Conservation (phyloP, 768 basidiomycete species). For the Mycena rosella region DNA sequence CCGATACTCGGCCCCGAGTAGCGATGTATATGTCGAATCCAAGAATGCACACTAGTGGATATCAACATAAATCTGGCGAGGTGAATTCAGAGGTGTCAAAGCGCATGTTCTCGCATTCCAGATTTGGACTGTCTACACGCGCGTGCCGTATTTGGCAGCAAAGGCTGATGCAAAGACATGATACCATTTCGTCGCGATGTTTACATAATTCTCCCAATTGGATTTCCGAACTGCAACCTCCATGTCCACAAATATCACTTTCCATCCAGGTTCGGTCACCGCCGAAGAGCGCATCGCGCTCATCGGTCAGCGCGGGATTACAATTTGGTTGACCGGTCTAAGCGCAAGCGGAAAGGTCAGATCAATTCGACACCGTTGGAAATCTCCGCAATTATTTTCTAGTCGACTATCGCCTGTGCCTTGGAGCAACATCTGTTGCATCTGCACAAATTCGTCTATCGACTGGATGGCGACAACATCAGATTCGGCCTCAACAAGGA, state of each 20-base stretch:
- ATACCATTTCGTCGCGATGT: conserved; percentile 18
- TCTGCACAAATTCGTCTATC: conserved; percentile 86
- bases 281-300: conserved; percentile 74
- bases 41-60: no score
- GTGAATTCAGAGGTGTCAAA: neutral
- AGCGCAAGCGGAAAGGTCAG: conserved; percentile 94
- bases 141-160: neutral
- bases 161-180: conserved; percentile 22
- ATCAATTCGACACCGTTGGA: neutral
- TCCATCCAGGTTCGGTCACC: conserved; percentile 85
- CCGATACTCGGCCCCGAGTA: neutral
- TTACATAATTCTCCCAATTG: neutral
- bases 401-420: conserved; percentile 98
- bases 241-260: conserved; percentile 72
- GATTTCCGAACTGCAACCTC: neutral
- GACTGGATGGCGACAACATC: conserved; percentile 96
- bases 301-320: conserved; percentile 86
- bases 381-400: neutral
- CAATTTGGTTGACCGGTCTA: conserved; percentile 97
- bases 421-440: conserved; percentile 96
- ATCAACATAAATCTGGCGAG: no score
- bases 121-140: neutral
- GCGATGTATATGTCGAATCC: neutral
- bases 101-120: neutral
- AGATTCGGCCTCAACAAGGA: conserved; percentile 98